Conservation (phyloP, 177 flowering plant species). For the Vitis hybrid region DNA sequence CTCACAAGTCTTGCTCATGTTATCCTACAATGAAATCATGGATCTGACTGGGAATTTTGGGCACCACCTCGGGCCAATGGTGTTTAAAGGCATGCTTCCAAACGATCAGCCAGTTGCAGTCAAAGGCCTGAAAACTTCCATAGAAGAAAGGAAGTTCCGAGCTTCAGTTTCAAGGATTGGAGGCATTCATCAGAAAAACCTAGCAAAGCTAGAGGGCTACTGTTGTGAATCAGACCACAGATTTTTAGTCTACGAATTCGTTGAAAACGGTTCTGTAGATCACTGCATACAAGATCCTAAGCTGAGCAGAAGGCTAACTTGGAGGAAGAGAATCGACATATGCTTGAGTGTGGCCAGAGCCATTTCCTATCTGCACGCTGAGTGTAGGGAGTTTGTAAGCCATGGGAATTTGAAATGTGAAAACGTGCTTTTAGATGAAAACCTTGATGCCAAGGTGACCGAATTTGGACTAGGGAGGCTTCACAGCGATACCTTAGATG, state of each 20-base stretch:
- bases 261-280: conserved; percentile 49
- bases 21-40: conserved; percentile 56
- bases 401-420: conserved; percentile 70
- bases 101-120: conserved; percentile 42
- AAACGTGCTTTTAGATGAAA: conserved; percentile 61
- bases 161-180: conserved; percentile 43
- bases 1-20: conserved; percentile 38
- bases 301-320: conserved; percentile 42
- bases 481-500: conserved; percentile 13
- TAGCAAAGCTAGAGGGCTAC: conserved; percentile 61
- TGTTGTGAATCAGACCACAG: conserved; percentile 56
- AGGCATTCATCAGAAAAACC: conserved; percentile 62
- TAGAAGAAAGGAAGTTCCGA: conserved; percentile 55
- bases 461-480: conserved; percentile 50
- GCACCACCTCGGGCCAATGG: conserved; percentile 46
- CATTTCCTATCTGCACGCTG: conserved; percentile 61
- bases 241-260: conserved; percentile 61
- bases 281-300: conserved; percentile 45
- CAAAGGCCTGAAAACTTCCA: conserved; percentile 31
- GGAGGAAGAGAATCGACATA: conserved; percentile 59
- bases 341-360: conserved; percentile 59
- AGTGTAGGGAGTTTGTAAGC: conserved; percentile 59
- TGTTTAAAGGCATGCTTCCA: conserved; percentile 54
- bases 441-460: conserved; percentile 53
- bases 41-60: conserved; percentile 50